Percentiles rank a stretch among this genome's conserved stretches.
phyloP scores from a whole-genome alignment of 495 filamentous ascomycete species.

The Darksidea phi region DNA sequence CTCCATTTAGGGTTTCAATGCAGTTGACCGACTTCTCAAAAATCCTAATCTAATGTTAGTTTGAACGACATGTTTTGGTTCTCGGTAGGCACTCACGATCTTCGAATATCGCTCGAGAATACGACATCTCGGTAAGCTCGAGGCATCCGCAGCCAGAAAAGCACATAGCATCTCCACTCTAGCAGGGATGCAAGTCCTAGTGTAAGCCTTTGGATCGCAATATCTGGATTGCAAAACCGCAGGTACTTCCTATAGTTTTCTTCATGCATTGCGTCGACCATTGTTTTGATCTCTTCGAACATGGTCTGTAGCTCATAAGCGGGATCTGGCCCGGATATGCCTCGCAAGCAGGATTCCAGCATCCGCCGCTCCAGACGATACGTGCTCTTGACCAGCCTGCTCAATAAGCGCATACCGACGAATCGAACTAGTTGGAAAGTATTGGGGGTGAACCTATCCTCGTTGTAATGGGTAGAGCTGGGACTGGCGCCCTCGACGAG shows the following conservation, averaged over 20 bases:
- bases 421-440: conserved; percentile 34
- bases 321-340: conserved; percentile 27
- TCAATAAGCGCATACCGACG: conserved; percentile 27
- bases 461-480: conserved; percentile 18
- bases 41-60: conserved; percentile 12
- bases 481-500: conserved; percentile 30
- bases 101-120: conserved; percentile 31
- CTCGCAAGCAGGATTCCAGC: conserved; percentile 27
- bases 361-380: conserved; percentile 34
- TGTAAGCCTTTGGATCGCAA: conserved; percentile 21
- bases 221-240: conserved; percentile 18
- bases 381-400: conserved; percentile 32
- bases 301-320: conserved; percentile 26
- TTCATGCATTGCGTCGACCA: conserved; percentile 31
- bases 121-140: conserved; percentile 32
- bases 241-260: conserved; percentile 24
- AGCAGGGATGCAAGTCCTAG: conserved; percentile 28
- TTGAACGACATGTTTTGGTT: too few relatives aligned
- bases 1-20: conserved; percentile 26
- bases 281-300: conserved; percentile 32
- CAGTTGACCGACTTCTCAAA: conserved; percentile 28
- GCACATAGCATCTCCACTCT: conserved; percentile 33
- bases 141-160: conserved; percentile 36
- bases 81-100: conserved; percentile 30
- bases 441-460: conserved; percentile 24